Base-by-base conservation (phyloP, 2,329 filamentous ascomycete genomes). In the Penicillium palitans region DNA sequence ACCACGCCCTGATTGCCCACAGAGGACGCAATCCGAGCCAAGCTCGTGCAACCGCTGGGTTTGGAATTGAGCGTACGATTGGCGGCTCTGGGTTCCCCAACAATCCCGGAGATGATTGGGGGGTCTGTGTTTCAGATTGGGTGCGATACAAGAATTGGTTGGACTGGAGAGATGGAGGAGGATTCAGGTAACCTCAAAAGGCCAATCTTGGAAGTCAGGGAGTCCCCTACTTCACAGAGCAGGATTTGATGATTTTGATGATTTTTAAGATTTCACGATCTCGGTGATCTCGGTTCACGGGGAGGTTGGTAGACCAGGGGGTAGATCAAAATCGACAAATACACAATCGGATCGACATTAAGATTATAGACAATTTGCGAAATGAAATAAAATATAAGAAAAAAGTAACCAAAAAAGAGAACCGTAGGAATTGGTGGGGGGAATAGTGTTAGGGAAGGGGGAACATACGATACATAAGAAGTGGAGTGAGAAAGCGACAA, bases 101-200 rank as follows among this genome's bases (percentile, higher is more conserved):
- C 52, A 57, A 27, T 55, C 49, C 60, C 63, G 66, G 66, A 66
- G 61, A 57, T 61, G 52, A 59, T 66, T 59, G 62, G 62, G 17
- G 29, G 49, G 54, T 27, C 50, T 17, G 55, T 60, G 66, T 68
- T 68, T 68, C 66, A 66, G 59, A 67, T 68, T 67, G 65, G 60
- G 55, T 53, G 62, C 60, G 49, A 53, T 47, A 40, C 46, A 31
- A 50, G 50, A 49, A 54, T 60, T 51, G 61, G 66, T 66, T 66
- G 66, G 66, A 61, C 61, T 54, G 61, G 61, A 58, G 37, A 40
- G 46, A 62, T 58, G 57, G 57, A 47, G 15, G 37, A 31, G 35
- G 33, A 46, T 54, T 53, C 37, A 27, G 44, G 57, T 63, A 58
- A 65, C 55, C 59, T 62, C 57, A 52, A 65, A 58, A 17, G 33